These are phyloP conservation scores for Hamigera avellanea DNA, from an alignment of 495 filamentous ascomycete species.

Conservation along the genomic window DNA sequence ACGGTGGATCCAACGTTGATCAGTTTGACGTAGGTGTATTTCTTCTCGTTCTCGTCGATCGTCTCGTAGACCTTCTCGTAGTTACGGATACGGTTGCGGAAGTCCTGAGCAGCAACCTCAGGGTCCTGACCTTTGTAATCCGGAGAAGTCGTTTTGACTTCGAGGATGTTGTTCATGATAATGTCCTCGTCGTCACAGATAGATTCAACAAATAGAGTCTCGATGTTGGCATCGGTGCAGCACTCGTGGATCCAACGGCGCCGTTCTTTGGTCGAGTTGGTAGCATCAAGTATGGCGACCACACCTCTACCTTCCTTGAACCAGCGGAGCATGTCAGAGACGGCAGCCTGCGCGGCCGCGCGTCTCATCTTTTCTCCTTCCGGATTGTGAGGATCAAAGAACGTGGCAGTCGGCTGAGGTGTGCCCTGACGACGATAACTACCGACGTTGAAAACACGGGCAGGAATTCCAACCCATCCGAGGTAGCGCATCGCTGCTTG, in stretches of 20 bases:
- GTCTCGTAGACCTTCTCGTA: constrained; percentile 95
- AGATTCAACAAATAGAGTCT: constrained; percentile 89
- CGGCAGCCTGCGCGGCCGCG: constrained; percentile 79
- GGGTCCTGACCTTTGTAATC: constrained; percentile 94
- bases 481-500: constrained; percentile 80
- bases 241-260: constrained; percentile 81
- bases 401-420: constrained; percentile 76
- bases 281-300: constrained; percentile 89
- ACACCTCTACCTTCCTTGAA: constrained; percentile 60
- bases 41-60: constrained; percentile 72
- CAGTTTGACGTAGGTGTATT: constrained; percentile 88
- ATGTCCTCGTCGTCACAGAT: constrained; percentile 90
- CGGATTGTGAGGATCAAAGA: constrained; percentile 80
- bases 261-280: constrained; percentile 83
- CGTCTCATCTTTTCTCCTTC: constrained; percentile 84
- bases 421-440: constrained; percentile 80
- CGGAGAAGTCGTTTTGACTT: constrained; percentile 93
- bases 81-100: constrained; percentile 86
- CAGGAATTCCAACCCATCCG: constrained; percentile 86
- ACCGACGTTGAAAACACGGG: constrained; percentile 93
- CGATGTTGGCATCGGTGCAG: constrained; percentile 60
- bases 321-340: constrained; percentile 87
- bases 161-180: constrained; percentile 94
- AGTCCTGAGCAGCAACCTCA: constrained; percentile 78
- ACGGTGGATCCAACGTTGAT: constrained; percentile 93